These are phyloP conservation scores for Lipomyces chichibuensis DNA, from an alignment of 805 yeast species.

Conservation along the genomic window DNA sequence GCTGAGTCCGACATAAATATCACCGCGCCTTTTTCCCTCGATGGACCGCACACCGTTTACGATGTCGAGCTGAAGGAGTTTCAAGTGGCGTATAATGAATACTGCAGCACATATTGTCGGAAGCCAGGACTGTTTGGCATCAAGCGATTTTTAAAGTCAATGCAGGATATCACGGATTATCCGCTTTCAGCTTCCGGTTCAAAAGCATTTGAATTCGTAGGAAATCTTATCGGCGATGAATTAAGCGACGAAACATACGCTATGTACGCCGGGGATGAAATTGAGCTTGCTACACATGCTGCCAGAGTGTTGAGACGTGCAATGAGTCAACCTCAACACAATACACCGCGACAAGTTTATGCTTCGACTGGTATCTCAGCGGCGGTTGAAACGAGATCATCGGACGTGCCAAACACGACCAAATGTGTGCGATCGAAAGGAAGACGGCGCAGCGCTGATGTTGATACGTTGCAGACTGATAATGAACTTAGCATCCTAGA, in stretches of 20 bases:
- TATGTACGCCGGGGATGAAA: neutral
- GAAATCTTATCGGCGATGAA: neutral
- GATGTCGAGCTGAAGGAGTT: neutral
- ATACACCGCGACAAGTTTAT: neutral
- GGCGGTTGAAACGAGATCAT: neutral
- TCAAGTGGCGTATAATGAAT: neutral
- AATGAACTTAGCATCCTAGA: neutral
- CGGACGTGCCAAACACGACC: neutral
- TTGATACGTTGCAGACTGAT: neutral
- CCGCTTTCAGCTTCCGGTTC: neutral
- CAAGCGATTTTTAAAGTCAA: neutral
- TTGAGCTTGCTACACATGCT: neutral
- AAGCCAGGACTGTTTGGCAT: neutral
- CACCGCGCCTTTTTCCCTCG: neutral
- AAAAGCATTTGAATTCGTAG: neutral
- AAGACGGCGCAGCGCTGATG: neutral
- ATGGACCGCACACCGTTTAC: neutral
- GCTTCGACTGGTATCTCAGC: neutral
- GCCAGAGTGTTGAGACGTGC: neutral
- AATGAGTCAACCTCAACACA: neutral
- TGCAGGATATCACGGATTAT: neutral
- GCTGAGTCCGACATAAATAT: neutral
- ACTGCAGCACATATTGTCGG: neutral
- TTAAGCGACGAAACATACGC: neutral
- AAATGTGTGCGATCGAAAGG: neutral